Evolutionary conservation across 148 eudicot species (phyloP), one percentile per base, ranked within the genome.

Genomic region (Dysphania ambrosioides): DNA sequence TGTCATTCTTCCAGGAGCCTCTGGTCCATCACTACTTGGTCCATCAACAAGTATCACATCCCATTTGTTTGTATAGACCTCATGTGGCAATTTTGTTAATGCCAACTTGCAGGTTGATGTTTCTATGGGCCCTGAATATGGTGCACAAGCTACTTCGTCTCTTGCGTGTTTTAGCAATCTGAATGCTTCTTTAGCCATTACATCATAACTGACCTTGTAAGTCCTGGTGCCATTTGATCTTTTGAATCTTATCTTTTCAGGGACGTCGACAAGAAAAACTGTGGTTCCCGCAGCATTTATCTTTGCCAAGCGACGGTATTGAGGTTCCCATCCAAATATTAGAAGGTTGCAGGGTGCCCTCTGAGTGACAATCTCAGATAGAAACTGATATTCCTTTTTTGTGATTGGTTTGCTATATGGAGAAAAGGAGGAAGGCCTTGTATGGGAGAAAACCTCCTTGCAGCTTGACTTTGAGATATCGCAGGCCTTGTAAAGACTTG

Each of bases 1-100:
- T 51, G 84, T 86, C 97, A 95, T 95, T 72, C 97, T 86, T 30
- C 99, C 99, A 3, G 97, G 93, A 26, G 83, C 85, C 58, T 88
- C 89, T 2, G 88, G 88, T 58, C 77, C 60, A 56, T 86, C 87
- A 10, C 96, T 87, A 21, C 80, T 76, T 5, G 99, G 99, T 34
- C 97, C 99, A 74, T 95, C 99, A 51, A 95, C 94, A 32, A 92
- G 72, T 51, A 95, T 81, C 76, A 90, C 83, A 79, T 95, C 94
- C 99, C 99, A 95, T 72, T 80, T 87, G 1, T 23, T 23, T 76
- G 78, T 51, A 49, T 90, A 88, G 11, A 92, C 90, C 80, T 83
- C 77, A n/a, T 71, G 44, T 5, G 99, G 96, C 76, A 95, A 76
- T 23, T 73, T 75, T 24, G 38, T 82, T 80, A 95, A 70, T 34